Evolutionary conservation across 2,329 filamentous ascomycete species (phyloP).

Genomic region (Onygenales sp.): DNA sequence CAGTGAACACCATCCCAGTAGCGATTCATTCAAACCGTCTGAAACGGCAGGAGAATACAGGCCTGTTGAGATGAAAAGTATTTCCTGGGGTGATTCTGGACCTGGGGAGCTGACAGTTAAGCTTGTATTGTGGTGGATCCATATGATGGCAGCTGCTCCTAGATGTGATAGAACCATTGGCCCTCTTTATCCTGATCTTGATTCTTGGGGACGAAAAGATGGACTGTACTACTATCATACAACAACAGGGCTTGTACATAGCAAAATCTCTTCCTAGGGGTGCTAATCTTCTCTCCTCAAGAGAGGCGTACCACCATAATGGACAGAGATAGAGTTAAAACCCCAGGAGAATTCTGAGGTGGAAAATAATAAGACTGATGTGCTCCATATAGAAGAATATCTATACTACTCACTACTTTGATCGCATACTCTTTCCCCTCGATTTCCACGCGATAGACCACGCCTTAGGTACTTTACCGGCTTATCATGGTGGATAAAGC

Average conservation of each 20-base stretch:
- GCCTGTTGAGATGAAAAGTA: slow-evolving; percentile 8
- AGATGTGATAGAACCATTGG: slow-evolving; percentile 2
- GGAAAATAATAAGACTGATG: too few relatives aligned
- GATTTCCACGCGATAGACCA: slow-evolving; percentile 5
- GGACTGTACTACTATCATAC: too few relatives aligned
- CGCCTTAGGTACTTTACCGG: slow-evolving; percentile 4
- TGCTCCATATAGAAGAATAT: too few relatives aligned
- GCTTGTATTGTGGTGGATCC: slow-evolving; percentile 10
- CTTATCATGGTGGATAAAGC: slow-evolving; percentile 8
- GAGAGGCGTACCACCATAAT: too few relatives aligned
- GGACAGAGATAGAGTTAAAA: too few relatives aligned
- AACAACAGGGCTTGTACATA: too few relatives aligned
- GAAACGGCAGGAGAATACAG: slow-evolving; percentile 1
- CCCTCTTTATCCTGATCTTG: neutral
- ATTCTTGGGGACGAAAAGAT: slow-evolving; percentile 1
- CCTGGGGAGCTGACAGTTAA: slow-evolving; percentile 6
- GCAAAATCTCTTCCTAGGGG: too few relatives aligned
- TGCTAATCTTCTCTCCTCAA: too few relatives aligned
- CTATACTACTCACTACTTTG: slow-evolving; percentile 6
- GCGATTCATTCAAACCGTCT: neutral
- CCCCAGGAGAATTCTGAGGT: too few relatives aligned
- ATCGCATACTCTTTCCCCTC: slow-evolving; percentile 4
- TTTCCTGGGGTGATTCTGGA: slow-evolving; percentile 6
- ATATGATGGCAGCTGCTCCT: slow-evolving; percentile 8
- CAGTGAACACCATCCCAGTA: neutral